Base-by-base conservation (phyloP, 306 rosid species). In the Casuarina glauca region DNA sequence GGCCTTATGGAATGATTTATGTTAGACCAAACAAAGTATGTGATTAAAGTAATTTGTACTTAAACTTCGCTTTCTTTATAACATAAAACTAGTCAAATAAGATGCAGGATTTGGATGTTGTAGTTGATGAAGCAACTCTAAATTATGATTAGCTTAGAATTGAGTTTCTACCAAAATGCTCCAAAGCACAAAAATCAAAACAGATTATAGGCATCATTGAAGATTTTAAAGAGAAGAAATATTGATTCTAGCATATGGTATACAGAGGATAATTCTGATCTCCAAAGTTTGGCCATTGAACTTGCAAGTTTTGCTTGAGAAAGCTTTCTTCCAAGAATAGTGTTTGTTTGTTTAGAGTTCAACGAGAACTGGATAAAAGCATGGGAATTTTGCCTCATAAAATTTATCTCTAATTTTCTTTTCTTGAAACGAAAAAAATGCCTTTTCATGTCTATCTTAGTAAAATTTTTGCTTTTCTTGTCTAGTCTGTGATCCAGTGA, bases 401-500 rank as follows among this genome's bases (percentile, higher is more conserved):
- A 60, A 54, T 57, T 54, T 70, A 32, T 35, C 19, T 63, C 35
- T 75, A 19, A 73, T 58, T 6, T 46, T 62, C 38, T 36, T 43
- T 17, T 39, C 5, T 61, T 51, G 64, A 17, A 72, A 54, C 38
- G 70, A 20, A 68, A 26, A 19, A 63, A 41, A 51, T 58, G 15
- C 62, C 17, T 32, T 62, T 55, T 54, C 15, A 53, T 74, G 61
- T 81, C 53, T 52, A 58, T 79, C 76, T 75, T 45, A 76, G 75
- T 70, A 6, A 83, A 74, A 43, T 41, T 63, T 26, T 73, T 73
- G 57, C 19, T 64, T 79, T 49, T 51, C 49, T 69, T 85, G 82
- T 73, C 77, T 77, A 94, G 99, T 95, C 36, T 95, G 99, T 84
- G 99, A 95, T 93, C 99, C 97, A 55, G 99, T 95, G 84, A 74